phyloP scores from a whole-genome alignment of 139 green algal genomes.

The Chlamydomonas incerta region DNA sequence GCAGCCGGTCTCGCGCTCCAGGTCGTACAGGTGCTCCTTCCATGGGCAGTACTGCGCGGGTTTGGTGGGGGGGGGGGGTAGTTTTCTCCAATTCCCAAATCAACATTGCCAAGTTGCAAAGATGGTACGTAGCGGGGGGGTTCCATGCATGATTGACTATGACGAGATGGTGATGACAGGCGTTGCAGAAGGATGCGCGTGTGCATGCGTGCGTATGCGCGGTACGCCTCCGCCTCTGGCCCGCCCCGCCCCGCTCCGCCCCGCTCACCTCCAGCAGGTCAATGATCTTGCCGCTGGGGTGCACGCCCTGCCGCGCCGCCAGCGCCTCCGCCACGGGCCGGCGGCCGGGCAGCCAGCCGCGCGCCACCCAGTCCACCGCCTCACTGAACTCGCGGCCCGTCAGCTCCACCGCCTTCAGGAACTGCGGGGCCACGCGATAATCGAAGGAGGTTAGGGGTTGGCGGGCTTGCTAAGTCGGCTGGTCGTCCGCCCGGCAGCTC shows the following conservation, averaged over 20 bases:
- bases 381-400: conserved; percentile 90
- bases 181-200: no score
- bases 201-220: no score
- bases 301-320: conserved; percentile 36
- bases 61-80: no score
- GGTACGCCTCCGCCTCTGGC: no score
- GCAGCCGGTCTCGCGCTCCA: conserved; percentile 90
- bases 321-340: conserved; percentile 56
- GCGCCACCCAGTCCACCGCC: conserved; percentile 68
- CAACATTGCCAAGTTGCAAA: no score
- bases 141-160: no score
- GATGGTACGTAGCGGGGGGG: no score
- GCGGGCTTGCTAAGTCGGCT: no score
- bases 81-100: no score
- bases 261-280: conserved; percentile 57
- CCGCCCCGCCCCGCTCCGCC: neutral
- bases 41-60: conserved; percentile 82
- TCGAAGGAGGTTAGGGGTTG: no score
- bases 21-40: conserved; percentile 96
- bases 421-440: neutral
- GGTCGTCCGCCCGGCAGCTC: no score
- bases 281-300: conserved; percentile 71
- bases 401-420: conserved; percentile 84
- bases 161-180: no score
- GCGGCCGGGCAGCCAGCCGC: conserved; percentile 91